Evolutionary conservation across 2,329 filamentous ascomycete species (phyloP).

Genomic region (Akanthomyces lecanii): DNA sequence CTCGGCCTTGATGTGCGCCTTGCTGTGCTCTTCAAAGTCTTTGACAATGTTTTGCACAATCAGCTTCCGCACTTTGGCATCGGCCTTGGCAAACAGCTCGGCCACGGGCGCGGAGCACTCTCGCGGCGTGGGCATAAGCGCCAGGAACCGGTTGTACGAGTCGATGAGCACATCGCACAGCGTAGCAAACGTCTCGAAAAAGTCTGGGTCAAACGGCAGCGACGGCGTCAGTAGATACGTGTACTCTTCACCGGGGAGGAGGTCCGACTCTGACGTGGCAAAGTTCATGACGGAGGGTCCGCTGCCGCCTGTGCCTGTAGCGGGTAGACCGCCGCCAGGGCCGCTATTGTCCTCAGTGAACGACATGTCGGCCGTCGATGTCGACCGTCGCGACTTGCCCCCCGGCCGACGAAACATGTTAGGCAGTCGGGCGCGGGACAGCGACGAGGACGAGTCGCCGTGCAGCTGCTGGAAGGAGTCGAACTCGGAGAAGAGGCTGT

Average conservation of each 20-base stretch:
- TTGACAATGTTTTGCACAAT: constrained; percentile 81
- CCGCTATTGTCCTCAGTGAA: constrained; percentile 21
- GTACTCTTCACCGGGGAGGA: constrained; percentile 82
- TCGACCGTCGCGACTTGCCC: constrained; percentile 53
- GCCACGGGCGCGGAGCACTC: constrained; percentile 67
- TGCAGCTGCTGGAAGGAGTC: constrained; percentile 89
- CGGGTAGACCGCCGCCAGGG: constrained; percentile 29
- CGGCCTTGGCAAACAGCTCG: constrained; percentile 86
- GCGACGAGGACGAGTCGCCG: constrained; percentile 66
- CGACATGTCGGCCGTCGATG: constrained; percentile 42
- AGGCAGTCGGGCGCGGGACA: constrained; percentile 74
- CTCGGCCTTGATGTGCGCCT: constrained; percentile 72
- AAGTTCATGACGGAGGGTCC: constrained; percentile 51
- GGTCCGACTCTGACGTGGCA: constrained; percentile 57
- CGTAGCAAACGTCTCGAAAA: constrained; percentile 93
- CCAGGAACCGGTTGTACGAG: constrained; percentile 75
- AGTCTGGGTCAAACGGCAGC: constrained; percentile 93
- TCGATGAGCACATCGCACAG: constrained; percentile 94
- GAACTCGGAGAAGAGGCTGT: constrained; percentile 83
- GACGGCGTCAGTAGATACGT: constrained; percentile 83
- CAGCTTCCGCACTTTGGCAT: constrained; percentile 80
- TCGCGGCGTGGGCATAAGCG: constrained; percentile 69
- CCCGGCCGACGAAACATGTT: constrained; percentile 74
- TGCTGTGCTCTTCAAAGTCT: constrained; percentile 87
- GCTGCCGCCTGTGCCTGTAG: constrained; percentile 28